These are phyloP conservation scores for Bipolaris sorokiniana DNA, from an alignment of 2,329 filamentous ascomycete species.

Conservation along the genomic window DNA sequence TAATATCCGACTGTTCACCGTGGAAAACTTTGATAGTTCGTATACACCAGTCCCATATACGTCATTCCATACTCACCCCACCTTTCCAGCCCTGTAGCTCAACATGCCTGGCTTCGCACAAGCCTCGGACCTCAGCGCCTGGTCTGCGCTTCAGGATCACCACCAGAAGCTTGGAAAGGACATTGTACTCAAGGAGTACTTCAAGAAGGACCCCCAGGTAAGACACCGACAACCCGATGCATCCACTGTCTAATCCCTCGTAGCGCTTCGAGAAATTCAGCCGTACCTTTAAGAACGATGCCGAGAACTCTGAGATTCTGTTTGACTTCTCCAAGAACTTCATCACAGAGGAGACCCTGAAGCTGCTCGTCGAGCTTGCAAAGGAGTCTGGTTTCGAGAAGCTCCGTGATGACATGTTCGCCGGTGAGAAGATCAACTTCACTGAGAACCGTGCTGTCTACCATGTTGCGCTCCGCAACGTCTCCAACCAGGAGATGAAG, in stretches of 20 bases:
- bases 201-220: conserved; percentile 74
- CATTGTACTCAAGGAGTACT: conserved; percentile 92
- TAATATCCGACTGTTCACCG: conserved; percentile 8
- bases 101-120: conserved; percentile 73
- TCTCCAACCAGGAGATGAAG: conserved; percentile 77
- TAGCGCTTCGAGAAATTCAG: conserved; percentile 89
- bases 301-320: conserved; percentile 83
- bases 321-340: conserved; percentile 99
- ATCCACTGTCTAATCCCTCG: conserved; percentile 12
- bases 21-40: conserved; percentile 16
- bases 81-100: conserved; percentile 28
- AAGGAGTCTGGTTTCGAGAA: conserved; percentile 89
- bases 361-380: conserved; percentile 85
- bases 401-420: conserved; percentile 97
- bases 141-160: conserved; percentile 89
- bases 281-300: conserved; percentile 78
- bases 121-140: conserved; percentile 83
- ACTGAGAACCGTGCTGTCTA: conserved; percentile 96
- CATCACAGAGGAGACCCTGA: conserved; percentile 87
- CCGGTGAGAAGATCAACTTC: conserved; percentile 98
- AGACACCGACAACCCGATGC: neutral
- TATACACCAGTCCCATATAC: conserved; percentile 5
- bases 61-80: conserved; percentile 21
- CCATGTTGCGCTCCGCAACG: conserved; percentile 92
- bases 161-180: conserved; percentile 84